phyloP scores from a whole-genome alignment of 78 protist species.

The Dictyostelium firmibasis region DNA sequence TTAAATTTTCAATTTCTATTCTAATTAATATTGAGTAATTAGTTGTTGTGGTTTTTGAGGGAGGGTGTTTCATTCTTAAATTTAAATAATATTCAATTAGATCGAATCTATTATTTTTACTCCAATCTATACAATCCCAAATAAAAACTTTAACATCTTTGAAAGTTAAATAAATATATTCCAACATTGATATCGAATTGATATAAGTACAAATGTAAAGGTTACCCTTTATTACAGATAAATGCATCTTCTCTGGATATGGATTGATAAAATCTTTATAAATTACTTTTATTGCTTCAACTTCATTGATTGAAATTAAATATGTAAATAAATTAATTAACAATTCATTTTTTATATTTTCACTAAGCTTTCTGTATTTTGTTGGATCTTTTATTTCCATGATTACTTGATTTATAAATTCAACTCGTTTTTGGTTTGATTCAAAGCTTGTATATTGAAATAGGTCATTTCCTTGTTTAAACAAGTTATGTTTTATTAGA shows the following conservation, averaged over 20 bases:
- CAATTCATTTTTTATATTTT: neutral
- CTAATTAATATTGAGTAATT: neutral
- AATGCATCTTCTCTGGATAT: neutral
- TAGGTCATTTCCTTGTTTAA: neutral
- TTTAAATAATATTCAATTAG: neutral
- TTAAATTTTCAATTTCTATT: neutral
- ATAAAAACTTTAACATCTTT: neutral
- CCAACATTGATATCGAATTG: neutral
- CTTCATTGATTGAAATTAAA: neutral
- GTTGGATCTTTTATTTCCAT: neutral
- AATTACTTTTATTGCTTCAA: neutral
- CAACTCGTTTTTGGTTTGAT: neutral
- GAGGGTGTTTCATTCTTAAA: neutral
- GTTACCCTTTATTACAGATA: neutral
- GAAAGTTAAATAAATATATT: neutral
- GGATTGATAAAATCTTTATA: neutral
- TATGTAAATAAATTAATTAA: neutral
- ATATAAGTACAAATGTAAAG: neutral
- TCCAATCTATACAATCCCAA: neutral
- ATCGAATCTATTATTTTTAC: neutral
- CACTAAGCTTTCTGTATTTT: no score
- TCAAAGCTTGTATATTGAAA: neutral
- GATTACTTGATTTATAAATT: neutral
- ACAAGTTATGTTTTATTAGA: neutral
- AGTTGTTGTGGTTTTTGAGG: neutral